Conservation (phyloP, 306 rosid genomes). For the Fragaria nilgerrensis region DNA sequence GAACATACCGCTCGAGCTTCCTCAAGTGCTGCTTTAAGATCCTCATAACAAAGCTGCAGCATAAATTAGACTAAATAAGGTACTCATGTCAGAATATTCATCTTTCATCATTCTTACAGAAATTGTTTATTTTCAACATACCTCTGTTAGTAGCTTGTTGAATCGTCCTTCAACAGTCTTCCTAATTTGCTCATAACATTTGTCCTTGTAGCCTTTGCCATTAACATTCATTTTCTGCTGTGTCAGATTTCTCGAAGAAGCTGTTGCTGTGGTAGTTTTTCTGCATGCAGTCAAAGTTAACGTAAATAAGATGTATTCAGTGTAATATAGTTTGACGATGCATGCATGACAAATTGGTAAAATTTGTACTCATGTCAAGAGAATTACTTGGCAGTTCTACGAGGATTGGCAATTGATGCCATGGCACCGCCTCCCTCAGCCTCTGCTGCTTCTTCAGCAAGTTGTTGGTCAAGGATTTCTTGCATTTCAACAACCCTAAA, state of each 20-base stretch:
- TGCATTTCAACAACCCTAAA: conserved; percentile 97
- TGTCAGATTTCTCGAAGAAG: conserved; percentile 61
- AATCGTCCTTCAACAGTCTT: conserved; percentile 89
- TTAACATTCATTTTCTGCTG: conserved; percentile 79
- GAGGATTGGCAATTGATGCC: conserved; percentile 76
- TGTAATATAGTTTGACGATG: not conserved
- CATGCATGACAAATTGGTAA: not conserved
- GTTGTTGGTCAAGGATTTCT: conserved; percentile 91
- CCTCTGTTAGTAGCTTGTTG: conserved; percentile 83
- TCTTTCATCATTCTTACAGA: not conserved
- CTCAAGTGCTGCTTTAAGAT: conserved; percentile 90
- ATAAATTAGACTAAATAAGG: conserved; percentile 37
- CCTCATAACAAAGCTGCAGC: conserved; percentile 77
- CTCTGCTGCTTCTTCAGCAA: conserved; percentile 98
- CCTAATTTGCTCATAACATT: conserved; percentile 90
- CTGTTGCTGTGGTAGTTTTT: conserved; percentile 46
- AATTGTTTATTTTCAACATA: conserved; percentile 20
- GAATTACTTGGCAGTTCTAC: conserved; percentile 52
- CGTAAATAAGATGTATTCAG: not conserved
- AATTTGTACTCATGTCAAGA: not conserved
- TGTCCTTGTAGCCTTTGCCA: conserved; percentile 91
- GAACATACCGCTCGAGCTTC: conserved; percentile 76
- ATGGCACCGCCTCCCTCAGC: conserved; percentile 86
- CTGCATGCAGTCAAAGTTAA: conserved; percentile 40
- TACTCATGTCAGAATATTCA: not conserved